Evolutionary conservation across 2,329 filamentous ascomycete genomes (phyloP).

Genomic region (Penicillium decumbens): DNA sequence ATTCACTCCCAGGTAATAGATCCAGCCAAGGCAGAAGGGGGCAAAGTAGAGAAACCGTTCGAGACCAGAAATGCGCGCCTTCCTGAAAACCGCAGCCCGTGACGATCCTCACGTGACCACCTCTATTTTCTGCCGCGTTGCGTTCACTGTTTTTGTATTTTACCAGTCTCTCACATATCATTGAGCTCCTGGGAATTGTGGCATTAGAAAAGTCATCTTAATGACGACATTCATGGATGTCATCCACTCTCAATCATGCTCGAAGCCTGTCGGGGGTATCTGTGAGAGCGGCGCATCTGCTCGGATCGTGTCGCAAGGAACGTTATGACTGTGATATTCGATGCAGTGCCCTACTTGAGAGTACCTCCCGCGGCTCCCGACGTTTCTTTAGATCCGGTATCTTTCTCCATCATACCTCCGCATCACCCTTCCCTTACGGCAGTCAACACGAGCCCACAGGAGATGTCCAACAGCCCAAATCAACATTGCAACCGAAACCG

Average conservation of each 20-base stretch:
- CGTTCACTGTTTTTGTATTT: conserved; percentile 1
- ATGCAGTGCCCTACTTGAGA: not conserved
- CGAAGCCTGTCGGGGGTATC: conserved; percentile 35
- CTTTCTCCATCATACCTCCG: not conserved
- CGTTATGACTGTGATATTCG: not conserved
- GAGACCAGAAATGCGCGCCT: conserved; percentile 28
- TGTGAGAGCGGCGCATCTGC: conserved; percentile 32
- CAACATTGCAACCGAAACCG: not conserved
- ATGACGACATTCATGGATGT: conserved; percentile 41
- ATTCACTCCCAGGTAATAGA: not conserved
- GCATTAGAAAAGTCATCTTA: conserved; percentile 16
- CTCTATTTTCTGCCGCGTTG: conserved; percentile 25
- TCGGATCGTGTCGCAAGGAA: conserved; percentile 23
- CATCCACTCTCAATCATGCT: conserved; percentile 39
- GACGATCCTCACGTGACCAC: conserved; percentile 33
- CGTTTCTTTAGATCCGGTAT: conserved; percentile 4
- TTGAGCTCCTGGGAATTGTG: conserved; percentile 10
- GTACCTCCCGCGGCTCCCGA: conserved; percentile 1
- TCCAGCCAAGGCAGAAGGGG: conserved; percentile 8
- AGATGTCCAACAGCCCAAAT: not conserved
- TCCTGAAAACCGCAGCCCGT: conserved; percentile 30
- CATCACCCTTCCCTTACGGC: not conserved
- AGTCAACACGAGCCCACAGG: not conserved
- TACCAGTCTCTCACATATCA: not conserved
- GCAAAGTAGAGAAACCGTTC: conserved; percentile 21